phyloP scores from a whole-genome alignment of 1,284 basidiomycete species.

The Macrocystidia cucumis region DNA sequence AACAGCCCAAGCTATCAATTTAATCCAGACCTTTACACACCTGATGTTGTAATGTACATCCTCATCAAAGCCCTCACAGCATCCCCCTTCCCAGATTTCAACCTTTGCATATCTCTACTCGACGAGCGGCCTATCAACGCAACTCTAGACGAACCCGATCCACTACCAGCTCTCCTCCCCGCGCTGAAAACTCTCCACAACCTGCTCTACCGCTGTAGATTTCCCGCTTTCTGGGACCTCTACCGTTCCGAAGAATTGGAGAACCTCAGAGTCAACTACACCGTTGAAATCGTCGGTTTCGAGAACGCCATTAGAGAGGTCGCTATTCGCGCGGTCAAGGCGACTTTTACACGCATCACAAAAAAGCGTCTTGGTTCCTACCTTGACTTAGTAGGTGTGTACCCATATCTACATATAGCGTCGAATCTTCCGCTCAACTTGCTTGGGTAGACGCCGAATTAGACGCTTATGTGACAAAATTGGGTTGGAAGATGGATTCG shows the following conservation, averaged over 20 bases:
- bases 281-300: slow-evolving; percentile 74
- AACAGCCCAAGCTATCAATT: slow-evolving; percentile 77
- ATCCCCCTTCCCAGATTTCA: slow-evolving; percentile 86
- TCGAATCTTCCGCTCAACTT: slow-evolving; percentile 12
- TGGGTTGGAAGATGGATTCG: slow-evolving; percentile 72
- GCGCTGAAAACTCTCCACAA: slow-evolving; percentile 68
- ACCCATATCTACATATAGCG: slow-evolving; percentile 13
- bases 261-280: slow-evolving; percentile 76
- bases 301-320: slow-evolving; percentile 76
- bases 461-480: slow-evolving; percentile 54
- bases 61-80: slow-evolving; percentile 87
- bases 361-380: slow-evolving; percentile 65
- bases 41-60: slow-evolving; percentile 90
- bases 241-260: slow-evolving; percentile 66
- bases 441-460: slow-evolving; percentile 47
- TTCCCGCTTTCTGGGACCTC: slow-evolving; percentile 82
- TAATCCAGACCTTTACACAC: slow-evolving; percentile 89
- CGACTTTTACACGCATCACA: slow-evolving; percentile 74
- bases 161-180: slow-evolving; percentile 69
- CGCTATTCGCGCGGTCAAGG: slow-evolving; percentile 69
- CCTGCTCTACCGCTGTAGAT: slow-evolving; percentile 81
- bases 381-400: slow-evolving; percentile 60
- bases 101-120: slow-evolving; percentile 85
- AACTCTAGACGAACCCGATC: slow-evolving; percentile 73
- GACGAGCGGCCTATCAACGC: slow-evolving; percentile 63